Evolutionary conservation across 129 eudicot genomes (phyloP).

Genomic region (Lactuca sativa): DNA sequence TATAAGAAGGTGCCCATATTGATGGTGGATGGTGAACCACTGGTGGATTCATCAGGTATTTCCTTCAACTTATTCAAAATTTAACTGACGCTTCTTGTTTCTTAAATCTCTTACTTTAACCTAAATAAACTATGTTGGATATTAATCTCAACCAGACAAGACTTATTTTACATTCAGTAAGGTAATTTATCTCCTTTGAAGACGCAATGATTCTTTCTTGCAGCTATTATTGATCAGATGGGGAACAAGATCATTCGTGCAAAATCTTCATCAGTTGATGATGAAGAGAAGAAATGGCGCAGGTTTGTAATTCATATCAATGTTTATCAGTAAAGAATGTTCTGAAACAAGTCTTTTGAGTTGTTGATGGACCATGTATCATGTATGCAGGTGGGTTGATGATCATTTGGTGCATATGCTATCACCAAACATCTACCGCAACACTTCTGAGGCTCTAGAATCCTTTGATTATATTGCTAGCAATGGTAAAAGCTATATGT

Average conservation of each 20-base stretch:
- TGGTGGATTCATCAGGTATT: constrained; percentile 84
- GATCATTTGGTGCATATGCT: constrained; percentile 64
- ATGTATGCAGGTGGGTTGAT: constrained; percentile 69
- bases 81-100: background rate
- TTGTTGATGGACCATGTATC: too few species aligned
- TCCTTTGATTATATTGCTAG: constrained; percentile 40
- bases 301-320: constrained; percentile 31
- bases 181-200: constrained; percentile 19
- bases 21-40: constrained; percentile 68
- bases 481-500: constrained; percentile 9
- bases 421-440: constrained; percentile 70
- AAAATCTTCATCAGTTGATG: constrained; percentile 34
- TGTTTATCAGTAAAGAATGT: background rate
- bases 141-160: background rate
- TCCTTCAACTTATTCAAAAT: constrained; percentile 1
- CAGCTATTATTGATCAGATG: constrained; percentile 58
- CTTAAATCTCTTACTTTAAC: background rate
- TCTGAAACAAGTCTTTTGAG: constrained; percentile 5
- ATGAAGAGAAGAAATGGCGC: constrained; percentile 67
- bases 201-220: constrained; percentile 22
- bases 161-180: background rate
- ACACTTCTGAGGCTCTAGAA: constrained; percentile 61
- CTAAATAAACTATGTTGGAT: too few species aligned
- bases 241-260: constrained; percentile 31
- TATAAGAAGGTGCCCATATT: constrained; percentile 86